phyloP scores from a whole-genome alignment of 2,329 filamentous ascomycete species.

The Talaromyces sp. region DNA sequence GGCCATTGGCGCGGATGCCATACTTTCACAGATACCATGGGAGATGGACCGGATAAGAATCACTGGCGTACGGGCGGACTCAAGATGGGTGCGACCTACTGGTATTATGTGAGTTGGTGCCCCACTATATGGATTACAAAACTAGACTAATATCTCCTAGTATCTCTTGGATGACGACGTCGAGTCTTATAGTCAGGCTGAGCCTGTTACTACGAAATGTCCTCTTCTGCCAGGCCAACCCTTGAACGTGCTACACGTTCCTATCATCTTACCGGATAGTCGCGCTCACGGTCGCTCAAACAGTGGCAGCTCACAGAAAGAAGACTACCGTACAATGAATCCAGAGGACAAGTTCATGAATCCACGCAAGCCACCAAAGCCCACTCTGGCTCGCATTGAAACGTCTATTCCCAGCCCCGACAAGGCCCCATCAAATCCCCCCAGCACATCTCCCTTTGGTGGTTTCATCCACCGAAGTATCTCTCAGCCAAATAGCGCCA shows the following conservation, averaged over 20 bases:
- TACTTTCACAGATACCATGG: slow-evolving; percentile 81
- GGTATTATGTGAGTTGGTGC: slow-evolving; percentile 77
- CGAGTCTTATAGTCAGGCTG: slow-evolving; percentile 73
- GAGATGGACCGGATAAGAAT: slow-evolving; percentile 67
- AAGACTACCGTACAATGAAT: slow-evolving; percentile 73
- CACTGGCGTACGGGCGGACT: slow-evolving; percentile 73
- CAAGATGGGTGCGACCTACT: slow-evolving; percentile 91
- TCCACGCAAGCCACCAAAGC: slow-evolving; percentile 62
- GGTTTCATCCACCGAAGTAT: slow-evolving; percentile 31
- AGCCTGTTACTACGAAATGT: slow-evolving; percentile 76
- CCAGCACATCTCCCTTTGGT: slow-evolving; percentile 31
- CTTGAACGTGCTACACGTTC: slow-evolving; percentile 82
- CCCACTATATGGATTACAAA: neutral
- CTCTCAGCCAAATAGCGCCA: slow-evolving; percentile 40
- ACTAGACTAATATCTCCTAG: slow-evolving; percentile 51
- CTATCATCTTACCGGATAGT: slow-evolving; percentile 62
- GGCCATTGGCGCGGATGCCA: slow-evolving; percentile 87
- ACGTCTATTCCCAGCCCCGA: slow-evolving; percentile 45
- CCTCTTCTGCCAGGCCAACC: slow-evolving; percentile 85
- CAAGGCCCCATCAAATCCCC: slow-evolving; percentile 27
- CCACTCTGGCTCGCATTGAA: slow-evolving; percentile 49
- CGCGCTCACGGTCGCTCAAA: slow-evolving; percentile 62
- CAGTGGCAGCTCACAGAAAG: slow-evolving; percentile 63
- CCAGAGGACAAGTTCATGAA: slow-evolving; percentile 75
- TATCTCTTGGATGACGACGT: slow-evolving; percentile 80